Evolutionary conservation across 2,329 filamentous ascomycete genomes (phyloP), one percentile per base, ranked within the genome.

Genomic region (Stenocarpella maydis): DNA sequence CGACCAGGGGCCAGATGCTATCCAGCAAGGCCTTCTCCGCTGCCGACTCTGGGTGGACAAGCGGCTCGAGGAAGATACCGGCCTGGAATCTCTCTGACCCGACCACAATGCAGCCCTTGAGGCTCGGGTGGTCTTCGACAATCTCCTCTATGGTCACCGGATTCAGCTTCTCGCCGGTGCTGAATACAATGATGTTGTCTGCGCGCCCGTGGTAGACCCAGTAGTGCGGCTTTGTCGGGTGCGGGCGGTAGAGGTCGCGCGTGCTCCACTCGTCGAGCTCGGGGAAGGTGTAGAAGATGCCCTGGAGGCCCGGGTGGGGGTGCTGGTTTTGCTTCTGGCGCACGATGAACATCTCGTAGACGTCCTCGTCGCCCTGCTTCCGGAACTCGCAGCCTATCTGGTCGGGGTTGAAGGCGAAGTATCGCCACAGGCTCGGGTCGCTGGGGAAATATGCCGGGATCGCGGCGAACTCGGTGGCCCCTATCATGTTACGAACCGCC

Each of bases 81-180:
- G 85, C 77, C 72, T 87, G 82, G 72, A 87, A 84, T 2, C 74
- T 76, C 52, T 81, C 78, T 19, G 79, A 73, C 3, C 86, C 86
- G 0, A 86, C 82, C 1, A 87, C 82, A 1, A 86, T 12, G 0
- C 80, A 82, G 1, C 80, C 80, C 14, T 77, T 79, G 41, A 86
- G 72, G 1, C 76, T 71, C 0, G 81, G 79, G 53, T 85, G 82
- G 15, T 75, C 76, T 8, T 73, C 69, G 2, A 86, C 74, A 17
- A 77, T 78, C 0, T 75, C 72, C 71, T 86, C 84, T 41, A 85
- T 82, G 2, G 77, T 79, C 4, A 82, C 75, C 0, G 83, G 83
- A 70, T 87, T 87, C 8, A 86, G 72, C 74, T 87, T 86, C 75
- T 86, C 83, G 34, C 84, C 84, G 55, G 82, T 85, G 2, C 80